phyloP scores from a whole-genome alignment of 345 rosid genomes.

The Sisymbrium altissimum region DNA sequence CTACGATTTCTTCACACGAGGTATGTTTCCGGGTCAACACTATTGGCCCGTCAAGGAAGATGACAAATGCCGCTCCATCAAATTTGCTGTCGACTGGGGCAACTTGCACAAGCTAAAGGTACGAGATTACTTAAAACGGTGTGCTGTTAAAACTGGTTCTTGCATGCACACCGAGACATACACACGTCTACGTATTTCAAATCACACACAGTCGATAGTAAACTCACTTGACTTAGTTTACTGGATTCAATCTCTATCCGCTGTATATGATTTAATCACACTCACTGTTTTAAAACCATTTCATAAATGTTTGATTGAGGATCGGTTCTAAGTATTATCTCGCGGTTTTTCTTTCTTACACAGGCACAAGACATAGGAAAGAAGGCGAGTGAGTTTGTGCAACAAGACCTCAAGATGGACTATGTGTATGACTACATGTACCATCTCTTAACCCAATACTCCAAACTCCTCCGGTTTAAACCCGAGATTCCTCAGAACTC shows the following conservation, averaged over 20 bases:
- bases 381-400: constrained; percentile 56
- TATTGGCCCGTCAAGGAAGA: constrained; percentile 70
- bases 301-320: no score
- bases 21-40: constrained; percentile 64
- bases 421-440: constrained; percentile 75
- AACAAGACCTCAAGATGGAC: constrained; percentile 57
- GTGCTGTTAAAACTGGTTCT: no score
- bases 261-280: background rate
- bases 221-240: background rate
- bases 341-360: no score
- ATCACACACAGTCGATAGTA: background rate
- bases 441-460: constrained; percentile 68
- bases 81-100: constrained; percentile 81
- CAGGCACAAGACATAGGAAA: constrained; percentile 70
- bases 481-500: constrained; percentile 49
- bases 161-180: no score
- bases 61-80: constrained; percentile 70
- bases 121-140: constrained; percentile 5
- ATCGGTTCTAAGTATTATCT: no score
- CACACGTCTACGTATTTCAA: no score
- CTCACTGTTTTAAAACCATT: no score
- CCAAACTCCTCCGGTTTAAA: constrained; percentile 63
- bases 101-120: constrained; percentile 56
- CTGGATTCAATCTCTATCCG: background rate
- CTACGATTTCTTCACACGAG: constrained; percentile 70